Evolutionary conservation across 106 monocot genomes (phyloP).

Genomic region (Dendrobium huoshanense): DNA sequence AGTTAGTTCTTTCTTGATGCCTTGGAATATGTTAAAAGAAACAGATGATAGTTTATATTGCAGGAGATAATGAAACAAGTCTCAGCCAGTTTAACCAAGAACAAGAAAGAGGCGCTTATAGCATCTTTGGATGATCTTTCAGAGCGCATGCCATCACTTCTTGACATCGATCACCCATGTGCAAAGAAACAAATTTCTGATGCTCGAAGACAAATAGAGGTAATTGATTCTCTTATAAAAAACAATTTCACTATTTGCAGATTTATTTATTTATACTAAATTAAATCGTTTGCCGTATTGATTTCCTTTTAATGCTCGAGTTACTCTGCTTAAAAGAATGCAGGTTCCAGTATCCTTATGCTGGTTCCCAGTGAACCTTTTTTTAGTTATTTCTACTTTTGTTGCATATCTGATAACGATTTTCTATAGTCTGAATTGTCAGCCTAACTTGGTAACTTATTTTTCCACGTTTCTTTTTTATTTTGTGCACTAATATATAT

Average conservation of each 20-base stretch:
- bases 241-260: neutral
- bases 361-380: neutral
- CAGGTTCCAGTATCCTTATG: neutral
- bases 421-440: neutral
- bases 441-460: too few species aligned
- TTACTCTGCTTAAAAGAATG: neutral
- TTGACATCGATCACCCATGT: conserved; percentile 92
- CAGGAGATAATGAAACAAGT: conserved; percentile 86
- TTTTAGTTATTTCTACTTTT: neutral
- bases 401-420: neutral
- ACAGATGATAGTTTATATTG: neutral
- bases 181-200: conserved; percentile 76
- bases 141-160: conserved; percentile 81
- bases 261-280: neutral
- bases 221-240: conserved; percentile 11
- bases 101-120: conserved; percentile 75
- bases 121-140: conserved; percentile 64
- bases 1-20: neutral
- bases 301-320: neutral
- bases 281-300: neutral
- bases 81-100: conserved; percentile 53
- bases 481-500: neutral
- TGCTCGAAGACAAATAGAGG: conserved; percentile 72
- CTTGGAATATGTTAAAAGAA: neutral
- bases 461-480: too few species aligned